phyloP scores from a whole-genome alignment of 2,329 filamentous ascomycete species.

The Aspergillus quadricinctus region DNA sequence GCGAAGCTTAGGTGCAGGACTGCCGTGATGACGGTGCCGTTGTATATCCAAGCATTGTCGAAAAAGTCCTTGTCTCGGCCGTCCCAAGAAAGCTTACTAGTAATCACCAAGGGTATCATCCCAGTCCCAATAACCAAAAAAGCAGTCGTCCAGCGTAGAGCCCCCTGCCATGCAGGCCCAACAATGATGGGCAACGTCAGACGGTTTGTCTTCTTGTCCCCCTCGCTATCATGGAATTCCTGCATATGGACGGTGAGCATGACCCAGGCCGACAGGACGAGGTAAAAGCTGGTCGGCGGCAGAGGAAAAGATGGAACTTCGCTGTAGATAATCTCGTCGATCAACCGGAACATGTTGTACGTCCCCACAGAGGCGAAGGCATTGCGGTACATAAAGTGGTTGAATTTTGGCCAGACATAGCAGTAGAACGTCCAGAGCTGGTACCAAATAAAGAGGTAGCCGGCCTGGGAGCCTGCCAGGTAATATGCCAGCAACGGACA shows the following conservation, averaged over 20 bases:
- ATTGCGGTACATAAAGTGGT: constrained; percentile 8
- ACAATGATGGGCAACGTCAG: constrained; percentile 5
- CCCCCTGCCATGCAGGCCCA: not conserved
- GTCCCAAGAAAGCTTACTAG: not conserved
- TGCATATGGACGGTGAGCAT: constrained; percentile 6
- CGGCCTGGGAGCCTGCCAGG: not conserved
- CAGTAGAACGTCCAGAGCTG: constrained; percentile 3
- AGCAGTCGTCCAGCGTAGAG: not conserved
- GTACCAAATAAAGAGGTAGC: not conserved
- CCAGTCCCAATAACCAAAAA: not conserved
- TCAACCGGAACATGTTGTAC: constrained; percentile 6
- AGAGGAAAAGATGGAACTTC: not conserved
- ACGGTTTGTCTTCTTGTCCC: constrained; percentile 1
- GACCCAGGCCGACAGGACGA: constrained; percentile 1
- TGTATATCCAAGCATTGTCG: not conserved
- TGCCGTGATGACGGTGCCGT: not conserved
- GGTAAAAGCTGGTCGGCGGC: not conserved
- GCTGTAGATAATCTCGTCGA: constrained; percentile 1
- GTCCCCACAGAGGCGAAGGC: constrained; percentile 4
- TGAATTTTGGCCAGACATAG: constrained; percentile 6
- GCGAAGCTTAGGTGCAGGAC: not conserved
- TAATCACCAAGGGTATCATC: not conserved
- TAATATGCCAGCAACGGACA: not conserved
- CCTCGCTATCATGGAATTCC: constrained; percentile 12
- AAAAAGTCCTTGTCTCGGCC: not conserved